Evolutionary conservation across 495 filamentous ascomycete species (phyloP), one percentile per base, ranked within the genome.

Genomic region (Penicillium subrubescens): DNA sequence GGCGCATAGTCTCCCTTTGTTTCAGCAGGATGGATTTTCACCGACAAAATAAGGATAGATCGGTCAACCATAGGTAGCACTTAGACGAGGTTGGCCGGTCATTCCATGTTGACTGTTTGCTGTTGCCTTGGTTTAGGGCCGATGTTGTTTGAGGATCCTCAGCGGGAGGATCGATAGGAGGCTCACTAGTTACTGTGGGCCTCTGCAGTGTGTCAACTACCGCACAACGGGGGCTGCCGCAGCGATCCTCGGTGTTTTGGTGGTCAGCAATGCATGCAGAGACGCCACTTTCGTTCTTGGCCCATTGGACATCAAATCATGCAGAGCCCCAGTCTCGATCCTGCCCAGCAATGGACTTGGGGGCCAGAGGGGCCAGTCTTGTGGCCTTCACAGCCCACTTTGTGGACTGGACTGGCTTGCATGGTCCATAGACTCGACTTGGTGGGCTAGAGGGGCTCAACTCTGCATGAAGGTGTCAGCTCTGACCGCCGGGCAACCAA

Each of bases 231-330:
- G 52, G 52, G 29, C 52, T 8, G 0, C 29, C 27, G 17, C 52
- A 35, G 33, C 25, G 33, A 56, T 37, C 25, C 53, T 56, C 44
- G 10, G 21, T 11, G 31, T 31, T 52, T 12, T 52, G 33, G 33
- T 56, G 53, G 53, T 37, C 29, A 56, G 53, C 33, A 56, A 31
- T 56, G 53, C 31, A 56, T 56, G 53, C 53, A 56, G 33, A 56
- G 14, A 31, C 53, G 53, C 53, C 53, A 34, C 33, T 35, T 5
- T 56, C 7, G 10, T 2, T 35, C 33, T 35, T 56, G 31, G 53
- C 31, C 53, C 53, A 56, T 37, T 14, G 19, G 53, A 21, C 31
- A 37, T 35, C n/a, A 17, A 8, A 56, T n/a, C 29, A 56, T 37
- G 33, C 48, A 27, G 25, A 14, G 15, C 48, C 12, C 48, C 29